Evolutionary conservation across 805 yeast genomes (phyloP).

Genomic region (Starmerella powellii): DNA sequence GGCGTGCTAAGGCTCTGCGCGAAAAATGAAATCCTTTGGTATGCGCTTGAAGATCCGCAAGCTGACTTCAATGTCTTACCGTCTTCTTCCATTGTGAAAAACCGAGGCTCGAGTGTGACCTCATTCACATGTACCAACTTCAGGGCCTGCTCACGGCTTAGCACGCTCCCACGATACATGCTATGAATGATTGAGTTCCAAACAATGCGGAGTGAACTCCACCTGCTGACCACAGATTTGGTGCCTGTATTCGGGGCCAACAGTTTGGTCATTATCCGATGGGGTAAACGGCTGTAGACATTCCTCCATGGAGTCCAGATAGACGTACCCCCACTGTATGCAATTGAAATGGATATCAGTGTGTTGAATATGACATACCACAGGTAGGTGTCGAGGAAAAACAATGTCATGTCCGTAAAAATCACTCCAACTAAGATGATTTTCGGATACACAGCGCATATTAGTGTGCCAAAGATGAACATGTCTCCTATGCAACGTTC

Average conservation of each 20-base stretch:
- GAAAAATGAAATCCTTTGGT: conserved; percentile 71
- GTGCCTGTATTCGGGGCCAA: conserved; percentile 39
- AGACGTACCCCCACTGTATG: conserved; percentile 64
- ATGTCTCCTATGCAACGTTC: conserved; percentile 50
- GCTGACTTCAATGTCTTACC: conserved; percentile 35
- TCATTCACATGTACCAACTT: conserved; percentile 48
- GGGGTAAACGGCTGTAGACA: conserved; percentile 62
- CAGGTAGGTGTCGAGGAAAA: conserved; percentile 68
- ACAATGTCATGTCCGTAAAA: conserved; percentile 52
- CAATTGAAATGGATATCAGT: conserved; percentile 54
- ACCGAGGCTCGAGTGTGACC: conserved; percentile 46
- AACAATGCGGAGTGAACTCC: conserved; percentile 26
- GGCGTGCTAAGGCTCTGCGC: conserved; percentile 85
- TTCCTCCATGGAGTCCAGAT: conserved; percentile 87
- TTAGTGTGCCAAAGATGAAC: conserved; percentile 36
- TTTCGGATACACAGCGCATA: conserved; percentile 48
- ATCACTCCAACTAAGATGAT: conserved; percentile 44
- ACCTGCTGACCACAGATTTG: background rate
- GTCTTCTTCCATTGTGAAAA: conserved; percentile 75
- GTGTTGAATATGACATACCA: conserved; percentile 83
- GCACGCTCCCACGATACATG: conserved; percentile 68
- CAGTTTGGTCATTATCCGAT: conserved; percentile 60
- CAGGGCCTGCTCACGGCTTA: conserved; percentile 62
- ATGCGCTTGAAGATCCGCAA: conserved; percentile 52
- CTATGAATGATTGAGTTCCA: conserved; percentile 81